phyloP scores from a whole-genome alignment of 2,329 filamentous ascomycete genomes.

The Uncinocarpus reesii region DNA sequence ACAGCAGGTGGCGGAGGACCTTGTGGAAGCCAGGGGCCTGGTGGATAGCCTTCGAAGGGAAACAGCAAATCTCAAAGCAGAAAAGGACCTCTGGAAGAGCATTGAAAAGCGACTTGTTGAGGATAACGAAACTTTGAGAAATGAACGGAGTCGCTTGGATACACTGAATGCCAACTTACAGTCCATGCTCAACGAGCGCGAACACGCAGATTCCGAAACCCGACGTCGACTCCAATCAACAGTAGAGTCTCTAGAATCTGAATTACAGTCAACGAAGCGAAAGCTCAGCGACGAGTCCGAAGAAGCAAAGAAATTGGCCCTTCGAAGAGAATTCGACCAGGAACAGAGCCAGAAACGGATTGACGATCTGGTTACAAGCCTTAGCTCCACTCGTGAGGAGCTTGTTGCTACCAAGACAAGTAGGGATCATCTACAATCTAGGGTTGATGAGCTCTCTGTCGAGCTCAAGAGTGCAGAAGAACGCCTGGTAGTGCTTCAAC shows the following conservation, averaged over 20 bases:
- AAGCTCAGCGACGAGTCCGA: conserved; percentile 75
- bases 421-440: conserved; percentile 75
- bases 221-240: conserved; percentile 68
- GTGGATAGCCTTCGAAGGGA: conserved; percentile 83
- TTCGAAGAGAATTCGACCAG: conserved; percentile 82
- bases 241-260: conserved; percentile 67
- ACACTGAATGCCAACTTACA: conserved; percentile 74
- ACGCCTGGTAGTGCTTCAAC: conserved; percentile 67
- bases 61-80: conserved; percentile 82
- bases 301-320: conserved; percentile 68
- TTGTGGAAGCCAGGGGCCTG: conserved; percentile 72
- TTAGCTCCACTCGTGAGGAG: conserved; percentile 75
- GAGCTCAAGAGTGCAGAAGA: conserved; percentile 86
- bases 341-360: conserved; percentile 83
- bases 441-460: conserved; percentile 79
- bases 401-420: conserved; percentile 76
- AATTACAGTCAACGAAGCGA: conserved; percentile 66
- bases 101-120: conserved; percentile 81
- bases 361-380: conserved; percentile 73
- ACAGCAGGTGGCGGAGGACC: conserved; percentile 84
- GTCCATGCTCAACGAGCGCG: conserved; percentile 82
- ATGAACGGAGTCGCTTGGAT: conserved; percentile 77
- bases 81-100: conserved; percentile 88
- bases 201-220: conserved; percentile 69
- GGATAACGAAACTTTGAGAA: conserved; percentile 73